Conservation (phyloP, 768 basidiomycete genomes). For the Daedaleopsis sinensis region DNA sequence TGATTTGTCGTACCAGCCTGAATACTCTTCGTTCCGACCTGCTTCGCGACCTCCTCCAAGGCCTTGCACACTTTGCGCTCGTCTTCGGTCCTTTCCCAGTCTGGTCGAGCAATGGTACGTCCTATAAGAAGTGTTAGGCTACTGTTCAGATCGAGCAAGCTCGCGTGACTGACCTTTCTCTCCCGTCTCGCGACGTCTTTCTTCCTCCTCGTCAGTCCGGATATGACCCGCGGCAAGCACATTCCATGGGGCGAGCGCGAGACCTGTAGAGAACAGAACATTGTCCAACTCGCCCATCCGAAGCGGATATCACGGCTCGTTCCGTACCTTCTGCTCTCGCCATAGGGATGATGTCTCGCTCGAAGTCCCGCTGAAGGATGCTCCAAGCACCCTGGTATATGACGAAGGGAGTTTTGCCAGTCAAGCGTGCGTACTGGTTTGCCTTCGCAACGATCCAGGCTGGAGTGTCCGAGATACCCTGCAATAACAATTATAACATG, state of each 20-base stretch:
- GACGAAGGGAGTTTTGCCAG: conserved; percentile 42
- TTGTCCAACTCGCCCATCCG: too few relatives aligned
- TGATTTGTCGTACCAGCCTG: neutral
- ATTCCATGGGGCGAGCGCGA: conserved; percentile 44
- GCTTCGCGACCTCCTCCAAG: conserved; percentile 50
- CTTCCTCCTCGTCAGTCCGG: conserved; percentile 40
- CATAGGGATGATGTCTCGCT: conserved; percentile 26
- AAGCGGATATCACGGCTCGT: too few relatives aligned
- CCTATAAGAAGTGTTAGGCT: conserved; percentile 34
- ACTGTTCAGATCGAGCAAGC: too few relatives aligned
- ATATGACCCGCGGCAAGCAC: conserved; percentile 44
- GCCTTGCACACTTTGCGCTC: conserved; percentile 44
- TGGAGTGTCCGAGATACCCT: conserved; percentile 32
- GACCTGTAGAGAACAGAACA: too few relatives aligned
- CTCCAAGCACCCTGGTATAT: conserved; percentile 46
- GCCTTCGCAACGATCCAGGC: conserved; percentile 38
- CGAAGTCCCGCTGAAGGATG: conserved; percentile 35
- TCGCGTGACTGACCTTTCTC: conserved; percentile 41
- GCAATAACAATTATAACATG: neutral
- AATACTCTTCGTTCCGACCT: conserved; percentile 39
- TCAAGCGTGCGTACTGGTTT: conserved; percentile 40
- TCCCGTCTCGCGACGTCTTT: conserved; percentile 25
- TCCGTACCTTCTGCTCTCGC: conserved; percentile 26
- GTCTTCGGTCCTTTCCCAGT: conserved; percentile 47
- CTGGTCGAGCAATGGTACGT: too few relatives aligned